Evolutionary conservation across 1,284 basidiomycete genomes (phyloP), one percentile per base, ranked within the genome.

Genomic region (Pisolithus thermaeus): DNA sequence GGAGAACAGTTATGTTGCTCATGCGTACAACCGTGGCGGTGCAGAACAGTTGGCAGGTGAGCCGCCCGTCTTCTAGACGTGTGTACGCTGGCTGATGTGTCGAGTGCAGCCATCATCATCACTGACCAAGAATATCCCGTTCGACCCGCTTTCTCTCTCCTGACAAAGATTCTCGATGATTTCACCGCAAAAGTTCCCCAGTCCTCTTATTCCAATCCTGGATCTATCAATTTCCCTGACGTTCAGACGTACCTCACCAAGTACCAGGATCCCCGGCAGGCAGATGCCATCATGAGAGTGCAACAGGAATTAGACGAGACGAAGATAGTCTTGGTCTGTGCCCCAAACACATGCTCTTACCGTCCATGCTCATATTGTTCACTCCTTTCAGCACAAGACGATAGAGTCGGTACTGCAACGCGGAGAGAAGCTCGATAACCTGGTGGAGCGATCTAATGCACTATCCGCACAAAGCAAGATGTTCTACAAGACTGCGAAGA

Each of bases 221-320:
- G 77, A 1, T 64, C 81, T 1, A 85, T 90, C 62, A 83, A 71
- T 46, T 90, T 82, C 74, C 80, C 79, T 46, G 84, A 90, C 52
- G 77, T 93, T 58, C 79, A 84, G 48, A 81, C 79, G 16, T 98
- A 95, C 69, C 72, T 99, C 46, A 76, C 82, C 67, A 94, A 96
- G 72, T 99, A 97, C 72, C 97, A 99, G 74, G 97, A 99, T 70
- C 97, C 97, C 7, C 82, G 87, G 57, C 95, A 99, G 73, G 97
- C 97, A 4, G 97, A 99, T 73, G 89, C 92, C 18, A 98, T 99
- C 65, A 96, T 99, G 95, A 85, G 89, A 62, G 97, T 99, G 16
- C 97, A 99, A 70, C 89, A 94, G 67, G 97, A 99, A 68, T 72
- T 99, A 46, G 97, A 99, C 67, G 97, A 99, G 76, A 99, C 97